These are phyloP conservation scores for Cladosporium sp. DNA, from an alignment of 2,329 filamentous ascomycete genomes.

Conservation along the genomic window DNA sequence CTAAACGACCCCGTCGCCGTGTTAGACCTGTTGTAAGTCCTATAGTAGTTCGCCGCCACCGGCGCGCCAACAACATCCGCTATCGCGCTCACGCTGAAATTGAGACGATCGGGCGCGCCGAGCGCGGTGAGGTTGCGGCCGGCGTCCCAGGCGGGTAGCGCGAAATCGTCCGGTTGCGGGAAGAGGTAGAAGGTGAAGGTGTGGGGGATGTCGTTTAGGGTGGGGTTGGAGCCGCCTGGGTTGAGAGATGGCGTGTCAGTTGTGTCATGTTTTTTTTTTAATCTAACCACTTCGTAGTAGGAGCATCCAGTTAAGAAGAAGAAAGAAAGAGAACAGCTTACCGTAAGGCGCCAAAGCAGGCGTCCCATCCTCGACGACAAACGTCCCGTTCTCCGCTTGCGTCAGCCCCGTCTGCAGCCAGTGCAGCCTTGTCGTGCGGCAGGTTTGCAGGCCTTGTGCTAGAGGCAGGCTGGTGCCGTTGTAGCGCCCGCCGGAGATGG, in stretches of 20 bases:
- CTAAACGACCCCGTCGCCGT: slow-evolving; percentile 22
- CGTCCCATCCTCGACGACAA: slow-evolving; percentile 24
- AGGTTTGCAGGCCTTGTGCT: slow-evolving; percentile 29
- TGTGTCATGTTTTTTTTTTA: no score
- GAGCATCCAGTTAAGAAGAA: no score
- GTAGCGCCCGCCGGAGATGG: slow-evolving; percentile 26
- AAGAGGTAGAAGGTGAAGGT: slow-evolving; percentile 38
- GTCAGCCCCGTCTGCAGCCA: slow-evolving; percentile 35
- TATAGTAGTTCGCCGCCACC: slow-evolving; percentile 34
- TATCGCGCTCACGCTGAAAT: slow-evolving; percentile 31
- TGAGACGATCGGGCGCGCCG: slow-evolving; percentile 26
- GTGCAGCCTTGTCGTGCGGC: slow-evolving; percentile 37
- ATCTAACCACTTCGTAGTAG: no score
- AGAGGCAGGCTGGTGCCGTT: slow-evolving; percentile 27
- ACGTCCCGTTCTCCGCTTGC: slow-evolving; percentile 26
- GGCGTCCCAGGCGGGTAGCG: slow-evolving; percentile 27
- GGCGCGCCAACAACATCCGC: slow-evolving; percentile 28
- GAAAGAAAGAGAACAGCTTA: not conserved
- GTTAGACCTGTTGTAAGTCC: slow-evolving; percentile 28
- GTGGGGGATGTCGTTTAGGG: slow-evolving; percentile 33
- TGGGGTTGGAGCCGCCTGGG: slow-evolving; percentile 25
- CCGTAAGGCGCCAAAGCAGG: slow-evolving; percentile 31
- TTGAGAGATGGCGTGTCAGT: no score
- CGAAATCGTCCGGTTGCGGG: slow-evolving; percentile 31
- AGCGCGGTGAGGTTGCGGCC: slow-evolving; percentile 23